Percentiles rank a stretch among this genome's conserved stretches.
phyloP scores from a whole-genome alignment of 371 early-diverging fungal species.

The Catenaria anguillulae region DNA sequence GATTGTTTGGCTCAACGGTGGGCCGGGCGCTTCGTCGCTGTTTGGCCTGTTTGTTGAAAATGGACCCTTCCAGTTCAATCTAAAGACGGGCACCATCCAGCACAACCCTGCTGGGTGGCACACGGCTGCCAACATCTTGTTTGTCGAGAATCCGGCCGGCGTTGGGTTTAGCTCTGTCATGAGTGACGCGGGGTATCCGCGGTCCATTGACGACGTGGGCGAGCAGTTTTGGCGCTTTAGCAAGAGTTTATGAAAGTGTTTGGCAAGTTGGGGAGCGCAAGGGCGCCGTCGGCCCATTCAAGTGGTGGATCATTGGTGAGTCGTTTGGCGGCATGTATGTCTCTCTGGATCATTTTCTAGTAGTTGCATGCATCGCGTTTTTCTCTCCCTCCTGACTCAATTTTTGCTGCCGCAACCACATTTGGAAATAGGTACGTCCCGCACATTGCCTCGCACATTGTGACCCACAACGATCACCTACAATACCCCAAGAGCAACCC shows the following conservation, averaged over 20 bases:
- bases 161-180: neutral
- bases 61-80: neutral
- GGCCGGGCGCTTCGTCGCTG: neutral
- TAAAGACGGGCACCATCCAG: neutral
- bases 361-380: neutral
- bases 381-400: conserved; percentile 1
- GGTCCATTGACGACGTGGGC: neutral
- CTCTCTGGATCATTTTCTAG: neutral
- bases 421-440: conserved; percentile 2
- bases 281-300: neutral
- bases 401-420: neutral
- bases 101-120: conserved; percentile 1
- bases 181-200: no score
- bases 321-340: conserved; percentile 7
- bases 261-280: neutral
- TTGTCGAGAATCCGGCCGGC: conserved; percentile 2
- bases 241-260: neutral
- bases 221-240: neutral
- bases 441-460: neutral
- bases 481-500: neutral
- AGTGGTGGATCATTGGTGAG: neutral
- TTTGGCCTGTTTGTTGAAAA: conserved; percentile 5
- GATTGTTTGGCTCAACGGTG: conserved; percentile 3
- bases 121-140: neutral
- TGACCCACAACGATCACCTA: neutral